These are phyloP conservation scores for Mortierella sp. DNA, from an alignment of 371 early-diverging fungal genomes.

Conservation along the genomic window DNA sequence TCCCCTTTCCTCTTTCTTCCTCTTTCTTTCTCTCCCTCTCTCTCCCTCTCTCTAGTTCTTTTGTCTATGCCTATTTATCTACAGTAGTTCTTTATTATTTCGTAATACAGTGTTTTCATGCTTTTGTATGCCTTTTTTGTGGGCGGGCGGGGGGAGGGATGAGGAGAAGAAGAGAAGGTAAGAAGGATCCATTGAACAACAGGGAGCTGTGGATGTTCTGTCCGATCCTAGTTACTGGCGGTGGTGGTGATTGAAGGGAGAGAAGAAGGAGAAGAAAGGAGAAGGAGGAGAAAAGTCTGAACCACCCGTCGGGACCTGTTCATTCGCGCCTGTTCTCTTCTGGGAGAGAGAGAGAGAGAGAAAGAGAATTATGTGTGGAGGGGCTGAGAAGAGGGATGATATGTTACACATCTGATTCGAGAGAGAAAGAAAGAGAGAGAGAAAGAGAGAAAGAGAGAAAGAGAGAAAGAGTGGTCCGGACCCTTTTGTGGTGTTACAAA, in stretches of 20 bases:
- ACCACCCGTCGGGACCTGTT: too few relatives aligned
- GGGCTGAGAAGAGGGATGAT: neutral
- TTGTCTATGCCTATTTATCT: too few relatives aligned
- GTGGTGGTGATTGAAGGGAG: neutral
- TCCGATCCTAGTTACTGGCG: neutral
- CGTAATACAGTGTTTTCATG: neutral
- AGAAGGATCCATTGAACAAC: neutral
- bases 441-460: neutral
- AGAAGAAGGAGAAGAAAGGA: constrained; percentile 3
- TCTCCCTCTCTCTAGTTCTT: too few relatives aligned
- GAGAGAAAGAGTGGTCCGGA: neutral
- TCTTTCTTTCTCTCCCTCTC: too few relatives aligned
- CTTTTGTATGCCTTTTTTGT: neutral
- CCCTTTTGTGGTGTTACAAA: neutral
- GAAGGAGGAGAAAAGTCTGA: constrained; percentile 8
- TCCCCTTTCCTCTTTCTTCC: too few relatives aligned
- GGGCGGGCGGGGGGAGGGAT: neutral
- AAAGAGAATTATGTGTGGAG: neutral
- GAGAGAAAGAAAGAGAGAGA: constrained; percentile 7
- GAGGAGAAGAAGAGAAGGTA: constrained; percentile 4
- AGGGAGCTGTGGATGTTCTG: constrained; percentile 1
- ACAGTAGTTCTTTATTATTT: too few relatives aligned
- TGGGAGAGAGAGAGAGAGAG: constrained; percentile 7
- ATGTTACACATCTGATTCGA: neutral
- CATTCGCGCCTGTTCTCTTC: too few relatives aligned